Percentiles rank a stretch among this genome's conserved stretches.
These are phyloP conservation scores for Microbotryum lychnidis-dioicae DNA, from an alignment of 1,284 basidiomycete species.

Conservation along the genomic window DNA sequence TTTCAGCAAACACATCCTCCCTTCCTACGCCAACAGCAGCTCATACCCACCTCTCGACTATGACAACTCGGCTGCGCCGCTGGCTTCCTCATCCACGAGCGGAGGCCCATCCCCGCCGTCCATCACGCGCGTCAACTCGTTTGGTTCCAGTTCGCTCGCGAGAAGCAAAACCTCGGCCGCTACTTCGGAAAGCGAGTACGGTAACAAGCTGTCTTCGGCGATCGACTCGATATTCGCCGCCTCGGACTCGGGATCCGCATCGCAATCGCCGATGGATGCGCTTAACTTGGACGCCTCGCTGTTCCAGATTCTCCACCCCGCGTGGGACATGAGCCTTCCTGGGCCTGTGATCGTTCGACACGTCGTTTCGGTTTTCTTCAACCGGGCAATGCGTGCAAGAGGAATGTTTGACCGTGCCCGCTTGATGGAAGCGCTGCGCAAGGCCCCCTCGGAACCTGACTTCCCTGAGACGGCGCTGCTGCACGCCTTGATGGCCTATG, in stretches of 20 bases:
- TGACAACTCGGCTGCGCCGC: background rate
- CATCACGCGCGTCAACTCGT: too few relatives aligned
- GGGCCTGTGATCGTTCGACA: constrained; percentile 10
- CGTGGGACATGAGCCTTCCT: constrained; percentile 19
- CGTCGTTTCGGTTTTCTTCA: constrained; percentile 27
- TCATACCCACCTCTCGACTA: constrained; percentile 12
- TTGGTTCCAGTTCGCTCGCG: too few relatives aligned
- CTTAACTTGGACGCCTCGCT: constrained; percentile 12
- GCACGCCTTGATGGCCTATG: constrained; percentile 29
- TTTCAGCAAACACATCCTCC: background rate
- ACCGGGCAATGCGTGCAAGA: constrained; percentile 4
- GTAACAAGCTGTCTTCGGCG: background rate
- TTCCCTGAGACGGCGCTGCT: constrained; percentile 27
- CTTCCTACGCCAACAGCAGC: constrained; percentile 5
- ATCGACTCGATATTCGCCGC: background rate
- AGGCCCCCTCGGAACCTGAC: constrained; percentile 6
- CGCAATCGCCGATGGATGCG: constrained; percentile 8
- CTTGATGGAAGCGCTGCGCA: constrained; percentile 11
- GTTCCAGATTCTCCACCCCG: constrained; percentile 19
- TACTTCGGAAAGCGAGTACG: background rate
- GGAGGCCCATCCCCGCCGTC: too few relatives aligned
- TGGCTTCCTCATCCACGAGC: too few relatives aligned
- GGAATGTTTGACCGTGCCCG: constrained; percentile 17
- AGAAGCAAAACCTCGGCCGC: background rate
- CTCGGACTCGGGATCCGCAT: background rate